Evolutionary conservation across 352 stramenopile species (phyloP).

Genomic region (Globisporangium polare): DNA sequence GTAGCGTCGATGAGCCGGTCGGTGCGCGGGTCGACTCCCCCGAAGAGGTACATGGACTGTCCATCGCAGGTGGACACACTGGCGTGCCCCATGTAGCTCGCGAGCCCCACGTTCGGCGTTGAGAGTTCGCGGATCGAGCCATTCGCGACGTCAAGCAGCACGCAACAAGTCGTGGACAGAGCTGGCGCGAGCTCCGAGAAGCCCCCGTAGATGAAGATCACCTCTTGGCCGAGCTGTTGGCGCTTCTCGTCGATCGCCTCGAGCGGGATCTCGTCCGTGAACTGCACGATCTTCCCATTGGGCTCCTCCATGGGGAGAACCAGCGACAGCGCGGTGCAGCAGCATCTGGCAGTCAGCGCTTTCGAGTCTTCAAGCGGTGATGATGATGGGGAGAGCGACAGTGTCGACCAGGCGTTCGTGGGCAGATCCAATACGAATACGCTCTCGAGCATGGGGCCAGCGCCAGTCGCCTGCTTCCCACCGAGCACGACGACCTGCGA

Average conservation of each 20-base stretch:
- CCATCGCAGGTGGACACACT: conserved; percentile 25
- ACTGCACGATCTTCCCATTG: conserved; percentile 15
- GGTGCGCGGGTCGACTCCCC: conserved; percentile 27
- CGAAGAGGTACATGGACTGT: conserved; percentile 60
- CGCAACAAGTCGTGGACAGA: conserved; percentile 23
- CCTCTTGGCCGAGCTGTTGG: conserved; percentile 5
- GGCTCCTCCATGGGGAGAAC: conserved; percentile 27
- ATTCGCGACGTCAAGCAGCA: conserved; percentile 37
- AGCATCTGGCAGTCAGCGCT: conserved; percentile 29
- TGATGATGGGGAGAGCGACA: conserved; percentile 13
- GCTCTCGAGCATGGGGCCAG: conserved; percentile 23
- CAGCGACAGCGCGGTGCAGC: conserved; percentile 26
- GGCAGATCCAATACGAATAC: conserved; percentile 52
- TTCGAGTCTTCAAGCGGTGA: conserved; percentile 2
- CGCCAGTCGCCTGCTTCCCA: conserved; percentile 21
- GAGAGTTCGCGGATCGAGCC: conserved; percentile 24
- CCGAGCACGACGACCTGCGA: conserved; percentile 47
- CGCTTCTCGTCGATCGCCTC: conserved; percentile 16
- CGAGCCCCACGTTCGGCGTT: conserved; percentile 28
- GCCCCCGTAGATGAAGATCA: conserved; percentile 56
- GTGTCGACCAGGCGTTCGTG: conserved; percentile 37
- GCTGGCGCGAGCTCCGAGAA: conserved; percentile 31
- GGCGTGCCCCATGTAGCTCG: conserved; percentile 49
- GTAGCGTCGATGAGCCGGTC: conserved; percentile 35
- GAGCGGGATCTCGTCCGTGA: conserved; percentile 15